Evolutionary conservation across 2,329 filamentous ascomycete genomes (phyloP).

Genomic region (Aspergillus fischeri): DNA sequence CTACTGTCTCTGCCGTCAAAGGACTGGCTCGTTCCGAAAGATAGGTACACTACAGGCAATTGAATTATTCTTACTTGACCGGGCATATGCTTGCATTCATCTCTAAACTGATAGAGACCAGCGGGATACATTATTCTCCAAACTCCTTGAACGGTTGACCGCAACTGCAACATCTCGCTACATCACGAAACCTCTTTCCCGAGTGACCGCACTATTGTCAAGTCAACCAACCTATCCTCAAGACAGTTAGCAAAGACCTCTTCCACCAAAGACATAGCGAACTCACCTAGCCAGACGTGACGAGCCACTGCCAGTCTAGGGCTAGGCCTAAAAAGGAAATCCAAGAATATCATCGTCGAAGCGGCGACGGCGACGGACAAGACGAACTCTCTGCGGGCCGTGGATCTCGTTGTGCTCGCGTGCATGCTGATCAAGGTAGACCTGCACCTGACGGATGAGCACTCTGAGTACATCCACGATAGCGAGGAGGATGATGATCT

Average conservation of each 20-base stretch:
- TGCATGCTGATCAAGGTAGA: background rate
- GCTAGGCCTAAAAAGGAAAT: background rate
- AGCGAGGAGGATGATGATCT: background rate
- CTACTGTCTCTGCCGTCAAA: too few relatives aligned
- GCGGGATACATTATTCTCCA: background rate
- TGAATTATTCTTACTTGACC: background rate
- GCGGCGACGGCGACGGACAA: background rate
- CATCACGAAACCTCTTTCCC: too few relatives aligned
- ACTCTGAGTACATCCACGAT: background rate
- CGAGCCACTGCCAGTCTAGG: background rate
- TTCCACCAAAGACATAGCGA: background rate
- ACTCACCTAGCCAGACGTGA: background rate
- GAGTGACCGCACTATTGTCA: background rate
- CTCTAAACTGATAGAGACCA: background rate
- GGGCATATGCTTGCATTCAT: background rate
- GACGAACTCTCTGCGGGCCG: background rate
- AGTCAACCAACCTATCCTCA: background rate
- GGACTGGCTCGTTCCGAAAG: background rate
- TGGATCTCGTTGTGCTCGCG: background rate
- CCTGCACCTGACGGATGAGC: background rate
- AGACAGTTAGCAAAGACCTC: background rate
- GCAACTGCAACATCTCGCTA: background rate
- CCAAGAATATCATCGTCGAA: background rate
- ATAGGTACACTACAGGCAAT: background rate
- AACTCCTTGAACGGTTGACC: background rate